Evolutionary conservation across 805 yeast species (phyloP), one percentile per base, ranked within the genome.

Genomic region (Kluyveromyces starmeri): DNA sequence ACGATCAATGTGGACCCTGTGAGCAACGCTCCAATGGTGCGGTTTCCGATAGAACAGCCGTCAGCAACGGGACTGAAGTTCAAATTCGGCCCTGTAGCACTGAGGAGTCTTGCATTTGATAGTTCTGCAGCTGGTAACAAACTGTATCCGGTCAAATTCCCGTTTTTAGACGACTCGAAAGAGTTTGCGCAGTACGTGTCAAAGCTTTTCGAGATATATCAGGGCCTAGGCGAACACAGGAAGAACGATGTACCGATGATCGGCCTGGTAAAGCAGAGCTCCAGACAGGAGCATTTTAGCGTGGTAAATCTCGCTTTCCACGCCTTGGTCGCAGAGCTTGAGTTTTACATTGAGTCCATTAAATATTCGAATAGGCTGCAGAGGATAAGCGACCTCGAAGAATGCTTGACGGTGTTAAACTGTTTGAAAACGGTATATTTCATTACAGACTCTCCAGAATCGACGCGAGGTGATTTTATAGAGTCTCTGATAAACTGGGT

Each of bases 401-500:
- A 72, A 36, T 61, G 67, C 20, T 49, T 70, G 20, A 65, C 67
- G 38, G 70, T 81, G 6, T 48, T 81, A 29, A 76, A 74, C 39
- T 71, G 85, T 44, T 49, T 81, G 18, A 67, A 68, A 32, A 72
- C 83, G 0, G 52, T 72, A 23, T 62, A 65, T 45, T 56, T 52
- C 32, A 49, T 51, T 7, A 15, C 37, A 11, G 57, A 50, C 24
- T 35, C 37, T 19, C 44, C 31, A 6, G 32, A 39, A 6, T 25
- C 34, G 12, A 31, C 22, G 10, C 23, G 29, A 10, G 27, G 21
- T 4, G 17, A 32, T 14, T 19, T 63, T 42, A 67, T 76, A 20
- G 61, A 62, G 31, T 49, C 65, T 25, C 54, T 76, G 22, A 55
- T 68, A 11, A 67, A 64, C 31, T 82, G 92, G 92, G 63, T 78